Percentiles rank a stretch among this genome's conserved stretches.
These are phyloP conservation scores for Terana coerulea DNA, from an alignment of 768 basidiomycete species.

Conservation along the genomic window DNA sequence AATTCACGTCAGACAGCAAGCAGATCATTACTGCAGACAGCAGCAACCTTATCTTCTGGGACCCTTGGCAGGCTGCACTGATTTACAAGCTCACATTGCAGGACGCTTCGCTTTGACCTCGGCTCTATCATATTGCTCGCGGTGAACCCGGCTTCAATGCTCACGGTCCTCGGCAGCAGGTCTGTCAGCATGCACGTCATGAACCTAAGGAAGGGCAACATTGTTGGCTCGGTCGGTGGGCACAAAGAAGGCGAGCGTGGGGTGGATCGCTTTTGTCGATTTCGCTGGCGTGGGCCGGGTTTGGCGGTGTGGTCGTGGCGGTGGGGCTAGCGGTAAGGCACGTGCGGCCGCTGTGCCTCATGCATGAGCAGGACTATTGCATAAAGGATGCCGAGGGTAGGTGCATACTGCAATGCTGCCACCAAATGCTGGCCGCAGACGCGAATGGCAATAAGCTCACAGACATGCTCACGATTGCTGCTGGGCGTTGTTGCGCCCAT, in stretches of 20 bases:
- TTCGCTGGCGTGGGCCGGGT: constrained; percentile 53
- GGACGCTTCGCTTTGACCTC: constrained; percentile 72
- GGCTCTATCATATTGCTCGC: constrained; percentile 86
- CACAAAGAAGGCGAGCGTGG: constrained; percentile 87
- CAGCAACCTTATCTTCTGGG: constrained; percentile 85
- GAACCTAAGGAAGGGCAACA: constrained; percentile 81
- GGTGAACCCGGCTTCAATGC: constrained; percentile 78
- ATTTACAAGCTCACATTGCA: constrained; percentile 73
- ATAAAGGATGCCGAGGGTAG: constrained; percentile 64
- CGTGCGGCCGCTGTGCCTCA: too few relatives aligned
- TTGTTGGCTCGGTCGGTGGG: constrained; percentile 73
- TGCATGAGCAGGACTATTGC: constrained; percentile 65
- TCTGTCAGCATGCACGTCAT: constrained; percentile 84
- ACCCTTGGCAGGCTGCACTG: constrained; percentile 75
- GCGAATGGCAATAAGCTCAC: too few relatives aligned
- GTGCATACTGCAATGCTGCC: too few relatives aligned
- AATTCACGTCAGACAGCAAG: constrained; percentile 93
- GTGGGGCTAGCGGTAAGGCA: constrained; percentile 89
- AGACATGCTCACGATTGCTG: too few relatives aligned
- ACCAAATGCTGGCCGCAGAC: too few relatives aligned
- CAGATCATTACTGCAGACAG: constrained; percentile 86
- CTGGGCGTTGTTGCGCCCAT: too few relatives aligned
- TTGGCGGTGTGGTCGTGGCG: constrained; percentile 72
- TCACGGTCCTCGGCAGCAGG: constrained; percentile 89
- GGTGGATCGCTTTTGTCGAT: constrained; percentile 82